Base-by-base conservation (phyloP, 768 basidiomycete species). In the Lentinula sp. region DNA sequence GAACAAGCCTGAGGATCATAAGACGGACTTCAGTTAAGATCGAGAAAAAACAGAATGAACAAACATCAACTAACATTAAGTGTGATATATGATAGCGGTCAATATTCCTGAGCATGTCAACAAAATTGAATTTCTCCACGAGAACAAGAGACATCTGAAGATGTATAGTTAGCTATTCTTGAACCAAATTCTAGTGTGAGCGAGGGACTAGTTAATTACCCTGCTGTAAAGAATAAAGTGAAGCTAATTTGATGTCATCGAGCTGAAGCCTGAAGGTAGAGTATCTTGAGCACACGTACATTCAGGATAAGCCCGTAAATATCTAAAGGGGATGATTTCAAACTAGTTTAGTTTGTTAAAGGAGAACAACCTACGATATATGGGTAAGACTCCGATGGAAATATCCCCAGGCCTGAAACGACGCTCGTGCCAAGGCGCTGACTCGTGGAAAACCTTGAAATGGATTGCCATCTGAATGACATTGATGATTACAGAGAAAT, bases 221-320 rank as follows among this genome's bases (percentile, higher is more conserved):
- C 78, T 81, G 45, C 74, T 73, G 65, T 83, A 87, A 36, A 89
- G 62, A 53, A 79, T 71, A 60, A 75, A 81, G 67, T 88, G 87
- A 42, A 86, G 67, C 85, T 87, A 45, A 54, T 61, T 62, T 12
- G n/a, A 18, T 37, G 8, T 41, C n/a, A 20, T 52, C 35, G 4
- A n/a, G 49, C 10, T 42, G 2, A 13, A 28, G 13, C 10, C 3
- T 13, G 37, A 43, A 4, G 23, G 13, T 6, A 23, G 33, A 28
- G 7, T 10, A 23, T 23, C 28, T 6, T 46, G 13, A 41, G 33
- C 28, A 37, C 15, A 4, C 78, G 63, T 56, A 85, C 81, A 69
- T 81, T 84, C 61, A 86, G 79, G 18, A 86, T 79, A 23, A 88
- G 69, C 15, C 87, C 87, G 68, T 87, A 89, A 7, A 88, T 87